These are phyloP conservation scores for Tulasnella sp. DNA, from an alignment of 768 basidiomycete species.

Conservation along the genomic window DNA sequence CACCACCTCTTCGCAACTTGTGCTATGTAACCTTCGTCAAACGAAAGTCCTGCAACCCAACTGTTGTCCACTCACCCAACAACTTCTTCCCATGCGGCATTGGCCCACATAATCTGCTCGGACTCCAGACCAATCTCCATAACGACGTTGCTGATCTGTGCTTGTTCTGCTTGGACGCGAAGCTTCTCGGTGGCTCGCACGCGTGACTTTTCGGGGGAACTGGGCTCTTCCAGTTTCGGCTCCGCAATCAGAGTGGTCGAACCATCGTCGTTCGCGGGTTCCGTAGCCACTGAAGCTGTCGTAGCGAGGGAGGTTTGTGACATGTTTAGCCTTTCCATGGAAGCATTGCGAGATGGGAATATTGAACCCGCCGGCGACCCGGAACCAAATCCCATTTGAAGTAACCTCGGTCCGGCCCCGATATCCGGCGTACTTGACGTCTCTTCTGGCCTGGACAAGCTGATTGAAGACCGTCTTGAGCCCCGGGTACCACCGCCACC, in stretches of 20 bases:
- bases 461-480: neutral
- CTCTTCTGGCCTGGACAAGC: neutral
- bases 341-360: neutral
- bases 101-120: constrained; percentile 90
- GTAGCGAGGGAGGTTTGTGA: neutral
- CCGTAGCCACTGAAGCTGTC: neutral
- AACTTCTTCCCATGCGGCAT: constrained; percentile 89
- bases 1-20: constrained; percentile 67
- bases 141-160: constrained; percentile 92
- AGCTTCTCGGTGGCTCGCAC: constrained; percentile 82
- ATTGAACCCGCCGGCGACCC: neutral
- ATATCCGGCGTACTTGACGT: neutral
- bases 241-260: neutral
- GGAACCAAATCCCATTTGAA: neutral
- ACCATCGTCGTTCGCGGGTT: neutral
- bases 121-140: constrained; percentile 90
- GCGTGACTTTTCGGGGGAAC: constrained; percentile 26
- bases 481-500: neutral
- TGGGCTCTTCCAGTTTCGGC: neutral
- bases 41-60: constrained; percentile 17
- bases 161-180: constrained; percentile 82
- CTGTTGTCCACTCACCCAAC: constrained; percentile 52
- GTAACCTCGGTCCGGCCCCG: neutral
- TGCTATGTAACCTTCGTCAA: constrained; percentile 34
- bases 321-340: neutral